These are phyloP conservation scores for Dendrobium officinale DNA, from an alignment of 106 monocot species.

Conservation along the genomic window DNA sequence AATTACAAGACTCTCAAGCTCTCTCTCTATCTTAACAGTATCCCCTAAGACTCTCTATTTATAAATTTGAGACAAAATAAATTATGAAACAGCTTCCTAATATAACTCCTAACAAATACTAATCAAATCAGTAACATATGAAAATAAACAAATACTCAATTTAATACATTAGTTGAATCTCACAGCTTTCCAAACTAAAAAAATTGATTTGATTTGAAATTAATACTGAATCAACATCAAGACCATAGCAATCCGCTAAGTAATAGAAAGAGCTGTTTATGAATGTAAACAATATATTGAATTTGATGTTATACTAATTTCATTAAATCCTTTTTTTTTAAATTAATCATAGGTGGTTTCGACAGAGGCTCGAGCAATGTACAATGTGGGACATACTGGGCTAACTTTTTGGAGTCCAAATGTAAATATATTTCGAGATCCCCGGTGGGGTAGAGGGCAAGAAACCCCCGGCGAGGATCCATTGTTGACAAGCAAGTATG, in stretches of 20 bases:
- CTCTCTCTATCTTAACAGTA: too few relatives aligned
- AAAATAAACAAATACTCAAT: not conserved
- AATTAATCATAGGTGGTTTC: conserved; percentile 64
- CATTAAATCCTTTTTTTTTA: not conserved
- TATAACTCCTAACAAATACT: too few relatives aligned
- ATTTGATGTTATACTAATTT: not conserved
- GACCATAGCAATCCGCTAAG: not conserved
- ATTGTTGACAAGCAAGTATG: conserved; percentile 63
- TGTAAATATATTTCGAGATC: conserved; percentile 86
- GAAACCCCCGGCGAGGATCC: conserved; percentile 98
- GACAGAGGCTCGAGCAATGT: conserved; percentile 84
- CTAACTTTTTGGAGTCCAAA: conserved; percentile 95
- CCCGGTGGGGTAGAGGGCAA: conserved; percentile 94
- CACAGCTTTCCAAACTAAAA: too few relatives aligned
- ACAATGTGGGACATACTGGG: conserved; percentile 89
- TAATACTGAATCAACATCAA: not conserved
- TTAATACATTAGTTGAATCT: too few relatives aligned
- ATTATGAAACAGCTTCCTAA: too few relatives aligned
- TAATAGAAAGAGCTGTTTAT: not conserved
- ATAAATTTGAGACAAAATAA: too few relatives aligned
- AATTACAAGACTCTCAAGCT: too few relatives aligned
- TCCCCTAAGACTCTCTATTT: too few relatives aligned
- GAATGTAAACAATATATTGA: not conserved
- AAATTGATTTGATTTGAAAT: too few relatives aligned
- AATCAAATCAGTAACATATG: not conserved